phyloP scores from a whole-genome alignment of 345 rosid genomes.

The Hevea brasiliensis region DNA sequence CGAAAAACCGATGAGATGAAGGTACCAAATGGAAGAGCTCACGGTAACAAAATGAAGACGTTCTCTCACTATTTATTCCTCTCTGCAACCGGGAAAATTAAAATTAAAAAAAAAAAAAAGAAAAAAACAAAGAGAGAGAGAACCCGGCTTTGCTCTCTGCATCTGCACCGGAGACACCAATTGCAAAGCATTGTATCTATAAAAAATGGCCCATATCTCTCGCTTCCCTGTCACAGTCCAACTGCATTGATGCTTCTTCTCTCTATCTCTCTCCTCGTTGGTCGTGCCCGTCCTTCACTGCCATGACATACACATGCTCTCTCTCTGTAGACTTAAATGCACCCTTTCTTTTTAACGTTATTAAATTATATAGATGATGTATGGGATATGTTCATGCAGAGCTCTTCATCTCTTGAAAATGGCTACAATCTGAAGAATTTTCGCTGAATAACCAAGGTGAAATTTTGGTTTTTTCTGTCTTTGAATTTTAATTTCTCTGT shows the following conservation, averaged over 20 bases:
- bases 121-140: neutral
- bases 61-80: neutral
- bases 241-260: conserved; percentile 10
- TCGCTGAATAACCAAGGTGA: neutral
- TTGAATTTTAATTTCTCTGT: neutral
- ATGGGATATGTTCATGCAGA: neutral
- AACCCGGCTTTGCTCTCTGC: conserved; percentile 1
- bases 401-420: conserved; percentile 1
- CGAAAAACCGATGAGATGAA: neutral
- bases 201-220: neutral
- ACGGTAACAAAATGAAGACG: neutral
- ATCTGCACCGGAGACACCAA: neutral
- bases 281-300: conserved; percentile 14
- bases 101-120: neutral
- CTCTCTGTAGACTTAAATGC: conserved; percentile 20
- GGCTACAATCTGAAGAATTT: conserved; percentile 1
- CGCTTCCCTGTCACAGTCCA: neutral
- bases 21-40: neutral
- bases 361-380: neutral
- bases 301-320: conserved; percentile 14
- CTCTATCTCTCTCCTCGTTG: conserved; percentile 13
- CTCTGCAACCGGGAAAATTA: neutral
- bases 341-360: neutral
- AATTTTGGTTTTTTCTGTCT: neutral
- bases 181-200: neutral